Percentiles rank a stretch among this genome's conserved stretches.
Conservation (phyloP, 306 rosid genomes). For the Malus asiatica region DNA sequence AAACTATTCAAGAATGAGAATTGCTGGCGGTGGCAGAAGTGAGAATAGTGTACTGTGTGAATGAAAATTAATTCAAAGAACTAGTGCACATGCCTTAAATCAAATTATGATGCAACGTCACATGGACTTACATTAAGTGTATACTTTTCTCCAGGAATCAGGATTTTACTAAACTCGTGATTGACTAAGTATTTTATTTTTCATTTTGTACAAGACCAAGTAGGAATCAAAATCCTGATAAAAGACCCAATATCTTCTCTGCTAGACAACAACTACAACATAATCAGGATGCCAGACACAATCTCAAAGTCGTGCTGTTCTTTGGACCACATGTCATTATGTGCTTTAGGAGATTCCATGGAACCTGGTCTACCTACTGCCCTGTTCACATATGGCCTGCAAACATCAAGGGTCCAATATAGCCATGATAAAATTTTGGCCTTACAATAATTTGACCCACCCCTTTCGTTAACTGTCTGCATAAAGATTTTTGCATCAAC, state of each 20-base stretch:
- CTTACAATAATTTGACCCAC: background rate
- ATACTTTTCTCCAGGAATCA: background rate
- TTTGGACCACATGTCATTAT: background rate
- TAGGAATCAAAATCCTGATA: background rate
- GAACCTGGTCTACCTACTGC: background rate
- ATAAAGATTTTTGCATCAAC: background rate
- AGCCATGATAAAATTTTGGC: background rate
- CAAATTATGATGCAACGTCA: background rate
- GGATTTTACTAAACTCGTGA: background rate
- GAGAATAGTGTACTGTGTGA: background rate
- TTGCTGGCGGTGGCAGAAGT: background rate
- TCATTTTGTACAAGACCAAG: background rate
- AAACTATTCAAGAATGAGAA: background rate
- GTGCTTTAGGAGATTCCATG: background rate
- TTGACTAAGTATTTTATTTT: background rate
- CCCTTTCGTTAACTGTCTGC: background rate
- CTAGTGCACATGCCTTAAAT: background rate
- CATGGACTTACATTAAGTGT: background rate
- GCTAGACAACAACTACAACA: background rate
- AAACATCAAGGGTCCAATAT: background rate
- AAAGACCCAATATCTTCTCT: background rate
- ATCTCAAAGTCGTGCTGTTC: background rate
- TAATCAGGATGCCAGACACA: background rate
- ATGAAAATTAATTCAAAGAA: background rate
- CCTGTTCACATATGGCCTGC: background rate